Evolutionary conservation across 1,284 basidiomycete genomes (phyloP).

Genomic region (Coniferiporia weirii): DNA sequence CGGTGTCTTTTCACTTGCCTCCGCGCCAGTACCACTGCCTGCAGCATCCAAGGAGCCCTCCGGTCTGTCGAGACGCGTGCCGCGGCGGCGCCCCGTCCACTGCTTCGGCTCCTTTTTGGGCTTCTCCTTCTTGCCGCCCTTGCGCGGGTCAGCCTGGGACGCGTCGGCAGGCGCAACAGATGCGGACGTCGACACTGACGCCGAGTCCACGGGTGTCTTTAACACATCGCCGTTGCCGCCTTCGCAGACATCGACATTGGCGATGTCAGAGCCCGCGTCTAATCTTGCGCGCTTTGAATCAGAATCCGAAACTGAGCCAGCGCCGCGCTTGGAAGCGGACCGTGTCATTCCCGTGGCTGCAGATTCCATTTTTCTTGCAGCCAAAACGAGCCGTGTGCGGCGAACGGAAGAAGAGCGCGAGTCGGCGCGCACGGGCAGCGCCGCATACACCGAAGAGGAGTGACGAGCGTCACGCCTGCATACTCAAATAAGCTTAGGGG

Average conservation of each 20-base stretch:
- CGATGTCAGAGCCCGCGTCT: neutral
- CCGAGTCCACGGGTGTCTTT: neutral
- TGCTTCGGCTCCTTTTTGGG: constrained; percentile 8
- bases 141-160: neutral
- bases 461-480: no score
- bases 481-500: no score
- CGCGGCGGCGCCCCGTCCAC: constrained; percentile 4
- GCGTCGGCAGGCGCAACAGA: neutral
- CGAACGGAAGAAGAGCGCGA: no score
- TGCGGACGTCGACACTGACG: neutral
- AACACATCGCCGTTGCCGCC: no score
- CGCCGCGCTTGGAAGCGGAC: neutral
- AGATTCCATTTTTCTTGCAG: no score
- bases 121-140: neutral
- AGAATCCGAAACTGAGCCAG: neutral
- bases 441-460: no score
- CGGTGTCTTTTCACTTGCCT: constrained; percentile 32
- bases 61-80: constrained; percentile 9
- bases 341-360: neutral
- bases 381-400: no score
- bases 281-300: neutral
- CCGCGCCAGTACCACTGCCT: constrained; percentile 24
- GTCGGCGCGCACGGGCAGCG: no score
- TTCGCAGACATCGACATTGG: neutral
- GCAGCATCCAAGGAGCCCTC: constrained; percentile 25